phyloP scores from a whole-genome alignment of 768 basidiomycete species.

The Lactarius indigo region DNA sequence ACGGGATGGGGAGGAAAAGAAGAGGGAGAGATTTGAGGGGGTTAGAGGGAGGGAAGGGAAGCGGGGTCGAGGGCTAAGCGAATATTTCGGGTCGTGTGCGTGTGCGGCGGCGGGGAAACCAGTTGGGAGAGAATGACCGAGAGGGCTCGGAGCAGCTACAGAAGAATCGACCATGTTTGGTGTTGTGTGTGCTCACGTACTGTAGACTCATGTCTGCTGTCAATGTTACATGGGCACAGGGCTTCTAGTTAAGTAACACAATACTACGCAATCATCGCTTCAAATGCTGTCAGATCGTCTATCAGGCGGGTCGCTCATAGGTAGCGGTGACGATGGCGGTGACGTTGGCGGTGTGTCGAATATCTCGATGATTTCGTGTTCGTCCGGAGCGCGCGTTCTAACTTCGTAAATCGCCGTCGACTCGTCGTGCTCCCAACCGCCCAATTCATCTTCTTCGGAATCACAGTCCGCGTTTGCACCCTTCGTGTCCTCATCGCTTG shows the following conservation, averaged over 20 bases:
- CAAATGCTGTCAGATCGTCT: background rate
- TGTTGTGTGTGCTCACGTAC: conserved; percentile 10
- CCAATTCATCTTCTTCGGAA: conserved; percentile 45
- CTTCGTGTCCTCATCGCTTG: conserved; percentile 24
- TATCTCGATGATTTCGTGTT: conserved; percentile 31
- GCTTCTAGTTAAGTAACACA: background rate
- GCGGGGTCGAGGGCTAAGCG: conserved; percentile 18
- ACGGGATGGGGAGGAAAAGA: background rate
- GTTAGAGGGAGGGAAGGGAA: background rate
- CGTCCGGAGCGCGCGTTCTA: conserved; percentile 8
- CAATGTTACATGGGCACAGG: conserved; percentile 8
- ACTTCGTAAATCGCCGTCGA: conserved; percentile 38
- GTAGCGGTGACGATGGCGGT: conserved; percentile 16
- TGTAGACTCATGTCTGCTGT: background rate
- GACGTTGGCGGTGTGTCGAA: conserved; percentile 32
- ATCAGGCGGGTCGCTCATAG: background rate
- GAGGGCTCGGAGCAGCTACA: background rate
- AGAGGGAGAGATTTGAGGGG: background rate
- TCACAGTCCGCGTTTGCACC: conserved; percentile 10
- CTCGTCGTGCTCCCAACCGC: conserved; percentile 41
- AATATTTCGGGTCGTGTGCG: conserved; percentile 17
- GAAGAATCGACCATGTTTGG: conserved; percentile 13
- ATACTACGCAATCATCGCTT: background rate
- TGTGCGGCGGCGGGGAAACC: conserved; percentile 11
- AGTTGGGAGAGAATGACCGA: background rate